Evolutionary conservation across 2,329 filamentous ascomycete species (phyloP).

Genomic region (Fusarium sambucinum): DNA sequence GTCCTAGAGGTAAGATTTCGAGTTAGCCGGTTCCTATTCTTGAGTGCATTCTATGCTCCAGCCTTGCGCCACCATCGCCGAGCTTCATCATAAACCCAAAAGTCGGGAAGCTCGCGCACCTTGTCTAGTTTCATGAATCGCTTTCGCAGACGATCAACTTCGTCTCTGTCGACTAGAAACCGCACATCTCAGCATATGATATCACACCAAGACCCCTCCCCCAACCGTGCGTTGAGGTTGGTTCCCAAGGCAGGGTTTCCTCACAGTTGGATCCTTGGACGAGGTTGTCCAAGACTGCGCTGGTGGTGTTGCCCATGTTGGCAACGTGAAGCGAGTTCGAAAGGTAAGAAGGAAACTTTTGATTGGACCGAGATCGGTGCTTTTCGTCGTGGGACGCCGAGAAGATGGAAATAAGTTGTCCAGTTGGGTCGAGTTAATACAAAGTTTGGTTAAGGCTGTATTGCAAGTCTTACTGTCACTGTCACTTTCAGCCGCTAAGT

Average conservation of each 20-base stretch:
- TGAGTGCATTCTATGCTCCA: background rate
- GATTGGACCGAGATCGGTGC: background rate
- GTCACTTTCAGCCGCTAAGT: conserved; percentile 25
- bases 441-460: conserved; percentile 48
- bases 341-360: background rate
- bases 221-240: conserved; percentile 16
- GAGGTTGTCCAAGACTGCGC: conserved; percentile 89
- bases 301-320: conserved; percentile 76
- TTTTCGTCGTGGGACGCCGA: background rate
- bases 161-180: conserved; percentile 87
- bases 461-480: conserved; percentile 36
- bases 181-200: conserved; percentile 31
- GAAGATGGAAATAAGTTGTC: conserved; percentile 10
- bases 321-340: conserved; percentile 16
- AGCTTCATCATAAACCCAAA: conserved; percentile 9
- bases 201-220: conserved; percentile 16
- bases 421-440: conserved; percentile 13
- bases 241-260: conserved; percentile 33
- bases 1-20: conserved; percentile 68
- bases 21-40: conserved; percentile 9
- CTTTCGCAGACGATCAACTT: conserved; percentile 95
- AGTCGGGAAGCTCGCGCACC: conserved; percentile 62
- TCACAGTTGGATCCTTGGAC: conserved; percentile 96
- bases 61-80: background rate
- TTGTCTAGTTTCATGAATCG: conserved; percentile 99